Percentiles rank a stretch among this genome's conserved stretches.
phyloP scores from a whole-genome alignment of 306 rosid genomes.

The Vicia sativa region DNA sequence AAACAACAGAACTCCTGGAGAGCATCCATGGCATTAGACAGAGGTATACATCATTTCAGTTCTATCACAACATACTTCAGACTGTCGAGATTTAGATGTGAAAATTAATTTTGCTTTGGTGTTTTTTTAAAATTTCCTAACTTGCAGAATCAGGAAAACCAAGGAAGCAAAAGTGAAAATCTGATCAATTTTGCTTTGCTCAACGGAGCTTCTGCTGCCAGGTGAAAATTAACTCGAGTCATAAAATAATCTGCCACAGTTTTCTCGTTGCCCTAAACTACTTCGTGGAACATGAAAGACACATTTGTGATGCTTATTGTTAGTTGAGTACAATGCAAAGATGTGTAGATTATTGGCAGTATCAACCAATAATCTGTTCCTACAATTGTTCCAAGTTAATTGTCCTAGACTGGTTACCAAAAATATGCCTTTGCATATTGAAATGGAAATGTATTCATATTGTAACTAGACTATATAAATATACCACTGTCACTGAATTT shows the following conservation, averaged over 20 bases:
- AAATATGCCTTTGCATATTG: background rate
- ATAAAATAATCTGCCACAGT: conserved; percentile 5
- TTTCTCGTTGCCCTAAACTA: conserved; percentile 13
- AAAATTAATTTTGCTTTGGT: background rate
- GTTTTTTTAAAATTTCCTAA: conserved; percentile 1
- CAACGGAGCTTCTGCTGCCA: conserved; percentile 37
- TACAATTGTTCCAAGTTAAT: background rate
- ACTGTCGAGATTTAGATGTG: conserved; percentile 17
- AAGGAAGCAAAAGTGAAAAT: conserved; percentile 49
- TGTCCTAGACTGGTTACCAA: conserved; percentile 12
- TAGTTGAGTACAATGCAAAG: conserved; percentile 10
- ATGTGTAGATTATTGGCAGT: conserved; percentile 10
- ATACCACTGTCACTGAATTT: background rate
- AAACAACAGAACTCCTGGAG: conserved; percentile 73
- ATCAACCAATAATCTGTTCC: background rate
- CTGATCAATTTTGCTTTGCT: conserved; percentile 43
- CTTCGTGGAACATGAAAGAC: conserved; percentile 25
- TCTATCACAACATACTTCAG: conserved; percentile 15
- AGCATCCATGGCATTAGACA: conserved; percentile 59
- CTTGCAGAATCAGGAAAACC: conserved; percentile 55
- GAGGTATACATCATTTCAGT: conserved; percentile 54
- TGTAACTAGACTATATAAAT: background rate
- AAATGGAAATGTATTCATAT: conserved; percentile 2
- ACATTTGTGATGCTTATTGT: conserved; percentile 21
- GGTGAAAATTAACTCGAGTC: conserved; percentile 39